Evolutionary conservation across 1,139 yeast species (phyloP), one percentile per base, ranked within the genome.

Genomic region (Yamadazyma dushanensis): DNA sequence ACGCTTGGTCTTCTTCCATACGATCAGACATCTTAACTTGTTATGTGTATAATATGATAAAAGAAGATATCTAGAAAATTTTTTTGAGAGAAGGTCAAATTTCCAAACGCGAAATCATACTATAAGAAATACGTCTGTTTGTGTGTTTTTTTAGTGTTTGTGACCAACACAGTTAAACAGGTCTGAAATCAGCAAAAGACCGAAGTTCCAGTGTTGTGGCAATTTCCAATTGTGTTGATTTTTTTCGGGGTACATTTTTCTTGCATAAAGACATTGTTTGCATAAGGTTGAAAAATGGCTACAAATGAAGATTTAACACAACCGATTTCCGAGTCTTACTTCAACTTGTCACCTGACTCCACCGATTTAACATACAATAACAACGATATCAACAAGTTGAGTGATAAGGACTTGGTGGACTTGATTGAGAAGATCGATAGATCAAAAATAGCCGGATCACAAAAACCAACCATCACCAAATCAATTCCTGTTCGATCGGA

Each of bases 251-350:
- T 18, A 15, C 11, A 15, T 25, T 15, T 8, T 25, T 25, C n/a
- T 25, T 25, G 27, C 18, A 14, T 25, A 8, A 14, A 9, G 14
- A 23, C n/a, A n/a, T n/a, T n/a, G n/a, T 8, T 13, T 25, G 18
- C 19, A 27, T 8, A 5, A 10, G n/a, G 27, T 20, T n/a, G 5
- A 14, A 31, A 13, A 23, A 32, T 32, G 35, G 29, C 30, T 10
- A 26, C 16, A 8, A 20, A 26, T 32, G 52, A 50, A 34, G 60
- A 55, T 28, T 40, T 55, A 28, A 49, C 60, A 6, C 57, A 52
- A 31, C 61, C 57, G 13, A 37, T 54, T 18, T 47, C 62, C 9
- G 66, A 62, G 45, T 59, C 66, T 8, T 61, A 53, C 39, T 47
- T 53, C 38, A 59, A 60, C 40, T 47, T 60, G 17, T 56, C 67